Conservation (phyloP, 2,329 filamentous ascomycete genomes). For the Penicillium sp. region DNA sequence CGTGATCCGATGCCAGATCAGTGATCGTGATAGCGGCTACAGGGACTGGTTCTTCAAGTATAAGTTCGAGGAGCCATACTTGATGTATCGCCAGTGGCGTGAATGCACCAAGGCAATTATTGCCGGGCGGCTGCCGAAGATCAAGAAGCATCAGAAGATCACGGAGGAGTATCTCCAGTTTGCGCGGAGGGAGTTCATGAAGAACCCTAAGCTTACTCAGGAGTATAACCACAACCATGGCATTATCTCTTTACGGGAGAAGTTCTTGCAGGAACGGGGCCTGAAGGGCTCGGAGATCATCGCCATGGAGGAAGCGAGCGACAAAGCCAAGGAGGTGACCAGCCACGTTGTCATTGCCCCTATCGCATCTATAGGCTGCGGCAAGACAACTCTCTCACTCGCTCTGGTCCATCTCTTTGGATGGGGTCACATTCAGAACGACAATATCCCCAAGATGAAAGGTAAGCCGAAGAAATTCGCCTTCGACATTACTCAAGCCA, state of each 20-base stretch:
- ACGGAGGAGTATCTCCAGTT: constrained; percentile 89
- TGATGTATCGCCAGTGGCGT: constrained; percentile 99
- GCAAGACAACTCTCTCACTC: constrained; percentile 89
- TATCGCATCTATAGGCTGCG: constrained; percentile 91
- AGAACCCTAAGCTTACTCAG: constrained; percentile 67
- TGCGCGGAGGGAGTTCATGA: constrained; percentile 70
- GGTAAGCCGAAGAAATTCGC: constrained; percentile 78
- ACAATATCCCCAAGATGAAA: constrained; percentile 81
- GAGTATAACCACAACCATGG: constrained; percentile 86
- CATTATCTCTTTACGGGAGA: constrained; percentile 87
- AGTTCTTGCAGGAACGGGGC: constrained; percentile 81
- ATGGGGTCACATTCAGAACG: constrained; percentile 95
- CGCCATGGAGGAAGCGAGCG: constrained; percentile 59
- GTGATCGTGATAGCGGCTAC: constrained; percentile 57
- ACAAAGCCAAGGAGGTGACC: constrained; percentile 55
- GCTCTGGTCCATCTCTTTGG: constrained; percentile 79
- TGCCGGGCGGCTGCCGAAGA: constrained; percentile 68
- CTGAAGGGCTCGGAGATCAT: constrained; percentile 89
- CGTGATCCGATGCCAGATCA: constrained; percentile 83
- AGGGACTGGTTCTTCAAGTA: constrained; percentile 99
- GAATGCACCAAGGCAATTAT: constrained; percentile 95
- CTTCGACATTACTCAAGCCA: constrained; percentile 64
- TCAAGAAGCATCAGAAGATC: constrained; percentile 84
- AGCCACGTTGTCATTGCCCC: constrained; percentile 80
- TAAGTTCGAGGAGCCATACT: constrained; percentile 98